phyloP scores from a whole-genome alignment of 345 rosid species.

The Citrus reticulata region DNA sequence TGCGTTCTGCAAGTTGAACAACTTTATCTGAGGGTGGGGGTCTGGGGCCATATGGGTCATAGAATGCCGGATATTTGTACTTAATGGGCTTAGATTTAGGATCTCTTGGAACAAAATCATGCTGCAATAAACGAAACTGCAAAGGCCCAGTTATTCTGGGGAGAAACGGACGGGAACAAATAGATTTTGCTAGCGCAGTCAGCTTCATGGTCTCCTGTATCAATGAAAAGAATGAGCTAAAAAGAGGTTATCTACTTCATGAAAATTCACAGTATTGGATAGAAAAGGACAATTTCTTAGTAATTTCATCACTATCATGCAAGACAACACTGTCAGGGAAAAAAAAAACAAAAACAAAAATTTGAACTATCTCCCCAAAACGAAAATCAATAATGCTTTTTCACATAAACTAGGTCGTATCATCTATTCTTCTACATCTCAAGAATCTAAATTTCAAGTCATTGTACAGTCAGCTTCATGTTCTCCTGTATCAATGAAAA shows the following conservation, averaged over 20 bases:
- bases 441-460: neutral
- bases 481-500: neutral
- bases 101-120: conserved; percentile 48
- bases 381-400: neutral
- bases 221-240: neutral
- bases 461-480: conserved; percentile 27
- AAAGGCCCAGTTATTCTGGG: conserved; percentile 26
- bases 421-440: neutral
- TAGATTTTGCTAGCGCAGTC: conserved; percentile 19
- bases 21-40: conserved; percentile 52
- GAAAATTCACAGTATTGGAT: neutral
- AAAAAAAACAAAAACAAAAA: too few relatives aligned
- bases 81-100: conserved; percentile 41
- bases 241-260: neutral
- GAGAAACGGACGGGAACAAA: conserved; percentile 7
- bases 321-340: too few relatives aligned
- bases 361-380: neutral
- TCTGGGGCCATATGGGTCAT: conserved; percentile 57
- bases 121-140: conserved; percentile 51
- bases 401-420: neutral
- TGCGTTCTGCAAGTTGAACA: conserved; percentile 51
- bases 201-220: conserved; percentile 31
- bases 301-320: too few relatives aligned
- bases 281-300: neutral
- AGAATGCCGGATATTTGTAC: conserved; percentile 45